Base-by-base conservation (phyloP, 2,329 filamentous ascomycete genomes). In the Cyclaneusma minus region DNA sequence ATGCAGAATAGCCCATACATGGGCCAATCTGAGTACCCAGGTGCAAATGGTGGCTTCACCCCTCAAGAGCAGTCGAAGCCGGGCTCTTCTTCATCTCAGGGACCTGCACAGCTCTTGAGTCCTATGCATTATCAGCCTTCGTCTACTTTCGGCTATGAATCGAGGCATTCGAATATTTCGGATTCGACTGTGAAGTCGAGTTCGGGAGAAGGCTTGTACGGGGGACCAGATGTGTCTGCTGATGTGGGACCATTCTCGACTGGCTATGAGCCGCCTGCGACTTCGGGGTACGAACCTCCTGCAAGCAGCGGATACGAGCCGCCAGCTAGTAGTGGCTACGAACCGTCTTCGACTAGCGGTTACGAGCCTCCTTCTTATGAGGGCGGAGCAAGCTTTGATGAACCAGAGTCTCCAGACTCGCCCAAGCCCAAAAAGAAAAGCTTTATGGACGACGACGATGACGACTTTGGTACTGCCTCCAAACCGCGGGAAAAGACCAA, bases 361-460 rank as follows among this genome's bases (percentile, higher is more conserved):
- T 70, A 68, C 38, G 64, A 69, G 34, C 63, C 67, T 2, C 64
- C 64, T 0, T 63, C 66, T 2, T 63, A 68, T 24, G 60, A 73
- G 13, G 60, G 68, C 3, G 57, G 60, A 5, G n/a, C 46, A 54
- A 55, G 57, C 11, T 50, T 56, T 9, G 60, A 62, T 10, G 59
- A 64, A 6, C 37, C 36, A 8, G 43, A 48, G 16, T 47, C 44
- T 4, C 40, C 42, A 8, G 37, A 53, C 16, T 51, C 59, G 5
- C 56, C 60, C 27, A 75, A 68, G 39, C 59, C 64, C 0, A 80
- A 80, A 52, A 81, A 80, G 55, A 84, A 79, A 48, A 71, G 68
- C 13, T 73, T 83, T 41, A 80, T 89, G 65, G 76, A 87, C 42
- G 77, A 87, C 36, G 80, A 87, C 15, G 77, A 84, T 8, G 79